Conservation (phyloP, 352 stramenopile genomes). For the Achlya hypogyna region DNA sequence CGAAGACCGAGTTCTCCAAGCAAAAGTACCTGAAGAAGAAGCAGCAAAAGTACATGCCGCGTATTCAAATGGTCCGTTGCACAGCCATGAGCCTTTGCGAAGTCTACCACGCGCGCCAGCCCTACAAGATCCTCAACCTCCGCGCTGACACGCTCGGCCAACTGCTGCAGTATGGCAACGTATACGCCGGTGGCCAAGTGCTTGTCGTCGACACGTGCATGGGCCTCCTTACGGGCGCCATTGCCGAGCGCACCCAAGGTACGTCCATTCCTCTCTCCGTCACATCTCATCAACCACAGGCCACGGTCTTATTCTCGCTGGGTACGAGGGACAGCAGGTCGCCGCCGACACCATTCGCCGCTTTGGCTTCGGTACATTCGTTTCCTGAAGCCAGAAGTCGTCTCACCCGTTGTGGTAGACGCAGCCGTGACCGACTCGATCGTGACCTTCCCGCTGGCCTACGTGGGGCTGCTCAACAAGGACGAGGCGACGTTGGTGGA, state of each 20-base stretch:
- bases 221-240: constrained; percentile 84
- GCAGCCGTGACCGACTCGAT: constrained; percentile 64
- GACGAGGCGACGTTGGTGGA: constrained; percentile 17
- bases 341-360: constrained; percentile 68
- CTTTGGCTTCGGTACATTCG: constrained; percentile 68
- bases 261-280: neutral
- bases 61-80: constrained; percentile 52
- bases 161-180: constrained; percentile 90
- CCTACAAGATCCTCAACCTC: constrained; percentile 83
- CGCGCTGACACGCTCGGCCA: constrained; percentile 90
- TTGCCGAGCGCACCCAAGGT: constrained; percentile 60
- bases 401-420: constrained; percentile 28
- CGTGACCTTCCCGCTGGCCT: constrained; percentile 61
- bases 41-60: constrained; percentile 88
- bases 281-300: constrained; percentile 27
- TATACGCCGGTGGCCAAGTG: constrained; percentile 78
- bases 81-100: constrained; percentile 84
- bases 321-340: constrained; percentile 64
- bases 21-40: constrained; percentile 96
- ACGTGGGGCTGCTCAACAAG: constrained; percentile 35
- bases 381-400: neutral
- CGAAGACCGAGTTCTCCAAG: constrained; percentile 94
- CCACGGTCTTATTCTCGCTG: constrained; percentile 55
- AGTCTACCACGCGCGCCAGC: constrained; percentile 86
- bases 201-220: constrained; percentile 90